Conservation (phyloP, 495 filamentous ascomycete species). For the Xylaria telfairii region DNA sequence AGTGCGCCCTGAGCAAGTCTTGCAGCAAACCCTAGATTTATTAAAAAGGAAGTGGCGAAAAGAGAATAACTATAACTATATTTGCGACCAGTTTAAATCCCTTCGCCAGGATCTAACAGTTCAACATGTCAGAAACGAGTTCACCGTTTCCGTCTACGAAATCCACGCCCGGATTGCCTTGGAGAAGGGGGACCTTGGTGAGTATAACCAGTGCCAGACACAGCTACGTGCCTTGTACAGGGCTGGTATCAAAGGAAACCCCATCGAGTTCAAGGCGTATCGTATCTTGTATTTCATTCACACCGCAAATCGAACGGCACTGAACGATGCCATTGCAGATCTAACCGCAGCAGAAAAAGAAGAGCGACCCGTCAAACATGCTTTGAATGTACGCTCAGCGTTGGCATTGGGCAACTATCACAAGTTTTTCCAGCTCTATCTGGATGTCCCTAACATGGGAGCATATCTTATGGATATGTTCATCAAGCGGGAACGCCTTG, state of each 20-base stretch:
- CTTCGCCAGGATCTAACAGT: conserved; percentile 97
- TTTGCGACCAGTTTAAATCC: conserved; percentile 99
- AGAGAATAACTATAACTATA: conserved; percentile 94
- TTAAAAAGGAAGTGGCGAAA: conserved; percentile 93
- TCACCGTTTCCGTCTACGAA: conserved; percentile 95
- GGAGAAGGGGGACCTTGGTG: conserved; percentile 99
- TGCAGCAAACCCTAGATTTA: conserved; percentile 83
- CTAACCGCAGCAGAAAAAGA: conserved; percentile 95
- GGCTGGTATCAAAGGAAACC: conserved; percentile 84
- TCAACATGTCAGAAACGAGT: conserved; percentile 93
- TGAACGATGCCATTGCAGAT: conserved; percentile 97
- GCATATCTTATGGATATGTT: conserved; percentile 99
- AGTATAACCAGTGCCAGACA: conserved; percentile 99
- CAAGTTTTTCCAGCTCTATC: conserved; percentile 93
- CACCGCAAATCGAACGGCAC: conserved; percentile 95
- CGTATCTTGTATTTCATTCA: conserved; percentile 99
- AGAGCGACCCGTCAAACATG: conserved; percentile 84
- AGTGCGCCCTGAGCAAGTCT: conserved; percentile 82
- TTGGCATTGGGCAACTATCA: conserved; percentile 95
- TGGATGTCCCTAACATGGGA: conserved; percentile 95
- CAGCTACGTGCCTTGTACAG: conserved; percentile 90
- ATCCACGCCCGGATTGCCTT: conserved; percentile 96
- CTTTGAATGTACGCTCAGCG: conserved; percentile 86
- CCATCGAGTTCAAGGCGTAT: conserved; percentile 97
- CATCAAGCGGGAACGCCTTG: conserved; percentile 87